Evolutionary conservation across 2,329 filamentous ascomycete species (phyloP), one percentile per base, ranked within the genome.

Genomic region (Aureobasidium vineae): DNA sequence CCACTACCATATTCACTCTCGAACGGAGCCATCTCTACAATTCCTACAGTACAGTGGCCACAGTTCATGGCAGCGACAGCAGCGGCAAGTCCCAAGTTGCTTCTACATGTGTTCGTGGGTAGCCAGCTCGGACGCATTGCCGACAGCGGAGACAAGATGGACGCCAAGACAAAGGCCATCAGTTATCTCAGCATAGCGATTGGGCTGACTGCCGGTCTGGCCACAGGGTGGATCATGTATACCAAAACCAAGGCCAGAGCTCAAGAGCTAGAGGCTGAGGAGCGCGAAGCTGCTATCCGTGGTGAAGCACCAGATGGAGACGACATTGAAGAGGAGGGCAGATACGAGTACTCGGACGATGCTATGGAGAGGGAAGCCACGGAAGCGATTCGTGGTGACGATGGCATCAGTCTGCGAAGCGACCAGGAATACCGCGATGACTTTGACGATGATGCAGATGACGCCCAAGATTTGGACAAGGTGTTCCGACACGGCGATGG

Each of bases 51-150:
- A 40, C 85, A 88, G 28, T 90, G 90, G 47, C 76, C 84, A 68
- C 85, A 85, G 54, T 98, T 96, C 79, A 88, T 88, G 38, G 76
- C 92, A 53, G 94, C 95, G 6, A 98, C 94, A 0, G 88, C 91
- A 2, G 80, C 94, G 19, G 88, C 92, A 13, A 87, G 85, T 16
- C 95, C 95, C 7, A 99, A 98, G 74, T 82, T 99, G 21, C 82
- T 98, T 67, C 88, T 99, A 60, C 91, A 96, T 75, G 87, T 96
- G 72, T 99, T 97, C 79, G 92, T 99, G 73, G 95, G 95, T 68
- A 88, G 86, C 73, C 86, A 92, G 65, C 82, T 99, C 19, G 92
- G 91, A 52, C 82, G 88, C 63, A 86, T 99, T 40, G 91, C 90
- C n/a, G 90, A 96, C 72, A 85, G 86, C 66, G 90, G 89, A 69